Evolutionary conservation across 192 early-diverging fungal species (phyloP).

Genomic region (Ramicandelaber brevisporus): DNA sequence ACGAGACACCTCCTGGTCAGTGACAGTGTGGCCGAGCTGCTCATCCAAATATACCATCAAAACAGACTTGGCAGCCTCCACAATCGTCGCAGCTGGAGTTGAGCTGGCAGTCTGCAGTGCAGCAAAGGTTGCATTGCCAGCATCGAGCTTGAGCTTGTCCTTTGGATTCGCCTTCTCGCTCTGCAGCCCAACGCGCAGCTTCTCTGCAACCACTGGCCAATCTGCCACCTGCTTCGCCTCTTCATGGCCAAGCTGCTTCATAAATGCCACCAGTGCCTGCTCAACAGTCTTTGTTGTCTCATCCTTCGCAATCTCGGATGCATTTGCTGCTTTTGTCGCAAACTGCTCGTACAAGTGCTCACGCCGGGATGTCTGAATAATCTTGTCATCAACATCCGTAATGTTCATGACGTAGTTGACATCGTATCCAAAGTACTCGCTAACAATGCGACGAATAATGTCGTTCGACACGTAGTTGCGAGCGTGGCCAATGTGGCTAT

Average conservation of each 20-base stretch:
- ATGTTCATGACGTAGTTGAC: slow-evolving; percentile 90
- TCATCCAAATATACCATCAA: slow-evolving; percentile 15
- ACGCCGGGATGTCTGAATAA: slow-evolving; percentile 76
- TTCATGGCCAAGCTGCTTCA: slow-evolving; percentile 14
- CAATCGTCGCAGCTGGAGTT: slow-evolving; percentile 14
- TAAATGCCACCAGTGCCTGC: too few species aligned
- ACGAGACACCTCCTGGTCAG: slow-evolving; percentile 74
- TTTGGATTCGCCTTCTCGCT: too few species aligned
- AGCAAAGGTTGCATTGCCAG: slow-evolving; percentile 12
- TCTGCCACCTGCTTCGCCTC: slow-evolving; percentile 15
- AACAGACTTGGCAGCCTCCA: slow-evolving; percentile 8
- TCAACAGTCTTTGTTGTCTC: slow-evolving; percentile 27
- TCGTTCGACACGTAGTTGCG: slow-evolving; percentile 81
- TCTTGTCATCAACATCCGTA: slow-evolving; percentile 98
- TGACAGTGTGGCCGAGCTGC: slow-evolving; percentile 29
- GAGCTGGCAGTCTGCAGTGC: slow-evolving; percentile 6
- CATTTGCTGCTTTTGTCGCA: slow-evolving; percentile 9
- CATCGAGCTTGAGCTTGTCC: slow-evolving; percentile 64
- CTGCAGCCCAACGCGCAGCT: too few species aligned
- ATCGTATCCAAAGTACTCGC: slow-evolving; percentile 89
- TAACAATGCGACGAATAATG: slow-evolving; percentile 75
- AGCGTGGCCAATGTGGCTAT: slow-evolving; percentile 89
- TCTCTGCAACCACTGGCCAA: too few species aligned
- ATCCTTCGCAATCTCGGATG: slow-evolving; percentile 15
- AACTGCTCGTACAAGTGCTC: slow-evolving; percentile 43